A percentile compares a stretch with the other conserved stretches of the same genome.
Conservation (phyloP, 1,284 basidiomycete species). For the Cutaneotrichosporon cyanovorans region DNA sequence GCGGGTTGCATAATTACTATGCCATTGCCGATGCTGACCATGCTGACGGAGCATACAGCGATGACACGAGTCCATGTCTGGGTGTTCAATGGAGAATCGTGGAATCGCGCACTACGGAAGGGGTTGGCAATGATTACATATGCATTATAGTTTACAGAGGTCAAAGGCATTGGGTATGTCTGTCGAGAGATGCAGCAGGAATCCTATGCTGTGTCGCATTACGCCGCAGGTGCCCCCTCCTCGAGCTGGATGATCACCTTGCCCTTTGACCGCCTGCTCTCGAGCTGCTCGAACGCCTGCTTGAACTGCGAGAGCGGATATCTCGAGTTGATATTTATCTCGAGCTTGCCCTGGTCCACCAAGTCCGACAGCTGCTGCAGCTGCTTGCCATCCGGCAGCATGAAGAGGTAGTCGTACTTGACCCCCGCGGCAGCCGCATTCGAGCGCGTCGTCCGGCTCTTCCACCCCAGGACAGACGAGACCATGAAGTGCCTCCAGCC, state of each 20-base stretch:
- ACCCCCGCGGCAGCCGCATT: conserved; percentile 1
- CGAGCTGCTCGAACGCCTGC: conserved; percentile 14
- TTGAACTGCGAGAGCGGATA: conserved; percentile 7
- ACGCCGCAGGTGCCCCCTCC: background rate
- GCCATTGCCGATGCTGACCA: no score
- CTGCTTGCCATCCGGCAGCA: conserved; percentile 13
- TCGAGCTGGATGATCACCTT: conserved; percentile 11
- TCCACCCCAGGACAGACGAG: background rate
- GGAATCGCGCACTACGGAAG: no score
- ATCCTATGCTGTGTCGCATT: no score
- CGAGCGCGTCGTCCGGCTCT: background rate
- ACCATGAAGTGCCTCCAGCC: background rate
- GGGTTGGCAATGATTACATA: no score
- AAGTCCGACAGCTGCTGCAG: conserved; percentile 8
- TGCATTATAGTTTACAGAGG: no score
- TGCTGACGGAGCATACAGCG: no score
- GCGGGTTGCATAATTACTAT: no score
- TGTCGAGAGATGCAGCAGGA: no score
- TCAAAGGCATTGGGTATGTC: no score
- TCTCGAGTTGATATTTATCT: conserved; percentile 10
- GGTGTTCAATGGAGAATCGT: no score
- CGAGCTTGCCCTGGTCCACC: conserved; percentile 14
- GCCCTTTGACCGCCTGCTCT: conserved; percentile 16
- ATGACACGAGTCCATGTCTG: no score
- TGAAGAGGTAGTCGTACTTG: conserved; percentile 18